Base-by-base conservation (phyloP, 495 filamentous ascomycete genomes). In the Xylaria curta region DNA sequence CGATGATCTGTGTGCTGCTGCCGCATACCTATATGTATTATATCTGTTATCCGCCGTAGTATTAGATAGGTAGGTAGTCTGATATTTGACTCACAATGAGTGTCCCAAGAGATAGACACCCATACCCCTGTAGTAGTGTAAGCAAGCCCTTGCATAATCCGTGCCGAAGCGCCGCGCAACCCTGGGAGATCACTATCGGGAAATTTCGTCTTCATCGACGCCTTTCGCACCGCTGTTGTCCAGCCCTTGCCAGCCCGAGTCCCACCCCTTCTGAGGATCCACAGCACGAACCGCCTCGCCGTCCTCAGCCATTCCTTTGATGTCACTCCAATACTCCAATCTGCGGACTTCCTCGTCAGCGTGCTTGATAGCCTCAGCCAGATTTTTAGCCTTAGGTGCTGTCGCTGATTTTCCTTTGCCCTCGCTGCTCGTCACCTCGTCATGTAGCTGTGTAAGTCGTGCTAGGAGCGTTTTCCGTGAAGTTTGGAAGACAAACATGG, bases 401-500 rank as follows among this genome's bases (percentile, higher is more conserved):
- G 71, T 71, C 0, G 76, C 62, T 1, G 76, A 75, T 10, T 78
- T 76, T 24, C 77, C 76, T n/a, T 75, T 74, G 28, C 81, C 68
- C 13, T 72, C 76, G 33, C 80, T 73, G 28, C 81, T 76, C 28
- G 79, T 79, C 4, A 84, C 81, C 33, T 88, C 81, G 68, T 94
- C 87, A 68, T 92, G 87, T 24, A 86, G 80, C 47, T 87, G 77
- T 56, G 90, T 86, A n/a, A 99, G 82, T 60, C 87, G 83, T 0
- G 87, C 82, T 12, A 97, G 82, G 4, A 98, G 86, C 64, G 93
- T 90, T 74, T 92, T 88, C 42, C 94, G 89, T 0, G 94, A 97
- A 24, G 91, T 88, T 80, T 98, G 95, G 79, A 97, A 98, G 53
- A 98, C 86, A 80, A 98, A 94, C 71, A 90, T 81, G 2, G 87